phyloP scores from a whole-genome alignment of 1,284 basidiomycete genomes.

The Leucoagaricus sp. region DNA sequence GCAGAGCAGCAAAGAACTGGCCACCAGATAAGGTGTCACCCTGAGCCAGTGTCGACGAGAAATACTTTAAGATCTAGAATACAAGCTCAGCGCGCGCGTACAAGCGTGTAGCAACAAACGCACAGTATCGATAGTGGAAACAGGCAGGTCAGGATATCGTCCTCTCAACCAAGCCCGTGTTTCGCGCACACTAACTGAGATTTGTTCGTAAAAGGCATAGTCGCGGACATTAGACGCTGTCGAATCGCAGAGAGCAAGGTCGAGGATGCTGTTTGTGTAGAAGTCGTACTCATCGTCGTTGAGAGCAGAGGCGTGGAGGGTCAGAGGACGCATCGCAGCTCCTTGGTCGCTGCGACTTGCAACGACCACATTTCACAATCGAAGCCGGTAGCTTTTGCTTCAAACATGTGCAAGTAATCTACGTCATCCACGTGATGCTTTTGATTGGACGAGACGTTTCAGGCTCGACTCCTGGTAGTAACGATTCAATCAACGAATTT shows the following conservation, averaged over 20 bases:
- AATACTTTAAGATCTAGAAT: conserved; percentile 63
- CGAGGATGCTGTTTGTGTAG: conserved; percentile 60
- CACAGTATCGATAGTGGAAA: conserved; percentile 61
- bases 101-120: conserved; percentile 19
- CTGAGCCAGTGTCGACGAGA: conserved; percentile 52
- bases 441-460: too few species aligned
- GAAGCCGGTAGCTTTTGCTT: too few species aligned
- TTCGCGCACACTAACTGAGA: conserved; percentile 59
- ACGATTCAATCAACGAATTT: too few species aligned
- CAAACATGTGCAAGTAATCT: too few species aligned
- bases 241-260: conserved; percentile 45
- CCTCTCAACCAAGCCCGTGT: conserved; percentile 75
- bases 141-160: conserved; percentile 55
- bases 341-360: too few species aligned
- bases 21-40: conserved; percentile 58
- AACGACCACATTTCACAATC: too few species aligned
- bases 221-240: conserved; percentile 27
- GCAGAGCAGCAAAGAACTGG: conserved; percentile 74
- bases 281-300: conserved; percentile 67
- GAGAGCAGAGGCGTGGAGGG: conserved; percentile 72
- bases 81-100: background rate
- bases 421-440: too few species aligned
- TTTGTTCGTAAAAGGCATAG: conserved; percentile 52
- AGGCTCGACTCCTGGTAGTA: too few species aligned
- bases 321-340: conserved; percentile 61